These are phyloP conservation scores for Aspergillus fumigatiaffinis DNA, from an alignment of 2,329 filamentous ascomycete genomes.

Conservation along the genomic window DNA sequence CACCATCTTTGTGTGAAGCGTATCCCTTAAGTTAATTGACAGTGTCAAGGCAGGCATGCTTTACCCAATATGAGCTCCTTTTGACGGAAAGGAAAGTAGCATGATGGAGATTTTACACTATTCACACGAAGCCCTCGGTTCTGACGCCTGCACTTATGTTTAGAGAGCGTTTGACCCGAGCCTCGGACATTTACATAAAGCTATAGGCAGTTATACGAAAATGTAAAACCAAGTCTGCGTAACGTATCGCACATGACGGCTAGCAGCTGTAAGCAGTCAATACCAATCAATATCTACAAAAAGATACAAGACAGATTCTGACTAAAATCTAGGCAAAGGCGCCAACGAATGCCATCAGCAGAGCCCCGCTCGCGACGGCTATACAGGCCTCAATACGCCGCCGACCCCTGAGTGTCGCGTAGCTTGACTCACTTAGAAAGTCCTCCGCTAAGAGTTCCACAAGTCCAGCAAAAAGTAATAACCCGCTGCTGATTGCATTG, in stretches of 20 bases:
- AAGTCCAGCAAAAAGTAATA: conserved; percentile 76
- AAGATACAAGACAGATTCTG: background rate
- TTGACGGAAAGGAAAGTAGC: background rate
- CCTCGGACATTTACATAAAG: background rate
- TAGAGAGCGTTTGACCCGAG: background rate
- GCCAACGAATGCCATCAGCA: conserved; percentile 64
- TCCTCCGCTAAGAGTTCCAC: conserved; percentile 84
- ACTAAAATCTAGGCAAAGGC: conserved; percentile 54
- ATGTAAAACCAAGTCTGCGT: background rate
- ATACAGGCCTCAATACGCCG: conserved; percentile 59
- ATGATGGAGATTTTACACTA: background rate
- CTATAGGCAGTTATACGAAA: background rate
- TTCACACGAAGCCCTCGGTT: background rate
- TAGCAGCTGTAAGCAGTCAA: background rate
- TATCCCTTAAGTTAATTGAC: too few species aligned
- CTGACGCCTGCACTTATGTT: background rate
- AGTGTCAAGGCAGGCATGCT: background rate
- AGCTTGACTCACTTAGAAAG: conserved; percentile 66
- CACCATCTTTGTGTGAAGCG: too few species aligned
- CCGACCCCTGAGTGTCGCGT: conserved; percentile 55
- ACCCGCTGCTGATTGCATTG: conserved; percentile 77
- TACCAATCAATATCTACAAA: conserved; percentile 8
- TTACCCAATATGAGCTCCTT: background rate
- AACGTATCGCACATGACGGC: background rate
- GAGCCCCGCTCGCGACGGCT: conserved; percentile 57